Conservation (phyloP, 163 green algal species). For the Chlamydomonas reinhardtii region DNA sequence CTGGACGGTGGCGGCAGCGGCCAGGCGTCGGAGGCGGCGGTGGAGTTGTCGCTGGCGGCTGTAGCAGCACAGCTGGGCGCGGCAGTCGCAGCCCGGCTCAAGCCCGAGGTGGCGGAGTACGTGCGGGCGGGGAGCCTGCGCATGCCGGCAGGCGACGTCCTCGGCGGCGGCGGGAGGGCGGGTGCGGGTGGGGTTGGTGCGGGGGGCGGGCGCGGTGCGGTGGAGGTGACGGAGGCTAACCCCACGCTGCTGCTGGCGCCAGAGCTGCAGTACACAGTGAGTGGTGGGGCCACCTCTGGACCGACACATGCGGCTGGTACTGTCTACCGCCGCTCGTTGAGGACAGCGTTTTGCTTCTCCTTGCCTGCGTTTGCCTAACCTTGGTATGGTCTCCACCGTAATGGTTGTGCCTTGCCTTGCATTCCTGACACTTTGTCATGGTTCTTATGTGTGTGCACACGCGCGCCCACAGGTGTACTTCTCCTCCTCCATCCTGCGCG, state of each 20-base stretch:
- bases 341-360: neutral
- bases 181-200: neutral
- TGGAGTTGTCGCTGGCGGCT: slow-evolving; percentile 35
- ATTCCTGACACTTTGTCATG: no score
- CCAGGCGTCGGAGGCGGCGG: neutral
- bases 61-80: neutral
- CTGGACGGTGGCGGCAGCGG: neutral
- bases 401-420: no score
- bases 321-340: no score
- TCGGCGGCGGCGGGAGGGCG: neutral
- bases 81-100: slow-evolving; percentile 2
- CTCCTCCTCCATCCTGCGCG: slow-evolving; percentile 47
- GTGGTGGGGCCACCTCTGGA: no score
- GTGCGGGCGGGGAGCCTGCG: slow-evolving; percentile 39
- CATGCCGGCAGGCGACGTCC: neutral
- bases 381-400: no score
- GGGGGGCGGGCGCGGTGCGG: neutral
- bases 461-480: slow-evolving; percentile 56
- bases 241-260: slow-evolving; percentile 35
- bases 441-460: no score
- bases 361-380: no score
- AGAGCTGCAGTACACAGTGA: slow-evolving; percentile 51
- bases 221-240: slow-evolving; percentile 10
- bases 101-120: slow-evolving; percentile 32
- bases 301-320: no score